A percentile compares a stretch with the other conserved stretches of the same genome.
These are phyloP conservation scores for Penicillium oxalicum DNA, from an alignment of 2,329 filamentous ascomycete genomes.

Conservation along the genomic window DNA sequence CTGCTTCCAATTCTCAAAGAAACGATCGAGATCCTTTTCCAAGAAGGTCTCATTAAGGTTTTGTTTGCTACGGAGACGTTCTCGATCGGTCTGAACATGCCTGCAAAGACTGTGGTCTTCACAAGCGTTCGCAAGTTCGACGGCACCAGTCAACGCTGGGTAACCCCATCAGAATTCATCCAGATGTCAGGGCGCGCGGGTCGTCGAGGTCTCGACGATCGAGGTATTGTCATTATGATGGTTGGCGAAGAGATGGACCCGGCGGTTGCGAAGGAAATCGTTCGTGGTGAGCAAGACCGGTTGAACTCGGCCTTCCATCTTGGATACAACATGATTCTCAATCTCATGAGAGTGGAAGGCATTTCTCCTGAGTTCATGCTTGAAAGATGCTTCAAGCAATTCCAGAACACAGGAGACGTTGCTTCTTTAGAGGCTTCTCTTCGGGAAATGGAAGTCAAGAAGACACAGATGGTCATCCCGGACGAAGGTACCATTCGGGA, in stretches of 20 bases:
- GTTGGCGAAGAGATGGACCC: constrained; percentile 95
- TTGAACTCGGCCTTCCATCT: constrained; percentile 97
- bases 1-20: constrained; percentile 94
- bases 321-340: constrained; percentile 98
- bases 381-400: constrained; percentile 97
- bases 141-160: constrained; percentile 69
- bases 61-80: constrained; percentile 98
- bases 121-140: constrained; percentile 95
- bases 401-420: constrained; percentile 89
- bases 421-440: constrained; percentile 78
- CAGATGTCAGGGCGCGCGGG: constrained; percentile 98
- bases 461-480: constrained; percentile 66
- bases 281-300: constrained; percentile 92
- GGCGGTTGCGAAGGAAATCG: constrained; percentile 85
- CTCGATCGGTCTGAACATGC: constrained; percentile 98
- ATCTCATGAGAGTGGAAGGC: constrained; percentile 94
- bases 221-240: constrained; percentile 99
- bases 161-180: constrained; percentile 93
- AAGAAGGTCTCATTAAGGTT: constrained; percentile 96
- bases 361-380: constrained; percentile 98
- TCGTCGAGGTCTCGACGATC: constrained; percentile 92
- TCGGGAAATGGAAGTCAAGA: constrained; percentile 68
- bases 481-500: constrained; percentile 88
- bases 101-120: constrained; percentile 98
- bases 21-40: constrained; percentile 97